phyloP scores from a whole-genome alignment of 257 asterid genomes.

The Anisodus acutangulus region DNA sequence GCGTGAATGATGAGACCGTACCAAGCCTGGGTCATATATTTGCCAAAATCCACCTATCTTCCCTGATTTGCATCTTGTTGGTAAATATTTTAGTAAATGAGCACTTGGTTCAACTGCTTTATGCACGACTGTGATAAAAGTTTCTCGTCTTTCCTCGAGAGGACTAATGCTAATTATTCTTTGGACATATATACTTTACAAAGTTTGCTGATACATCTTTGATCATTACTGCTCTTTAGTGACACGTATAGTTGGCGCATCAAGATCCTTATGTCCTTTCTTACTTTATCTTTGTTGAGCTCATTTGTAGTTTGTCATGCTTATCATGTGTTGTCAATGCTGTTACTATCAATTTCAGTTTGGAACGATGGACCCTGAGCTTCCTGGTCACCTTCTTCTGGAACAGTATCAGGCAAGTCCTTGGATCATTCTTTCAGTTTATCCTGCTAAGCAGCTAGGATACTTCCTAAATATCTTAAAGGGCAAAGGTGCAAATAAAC shows the following conservation, averaged over 20 bases:
- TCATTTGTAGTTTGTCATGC: not conserved
- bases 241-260: not conserved
- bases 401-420: conserved; percentile 89
- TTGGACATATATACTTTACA: too few species aligned
- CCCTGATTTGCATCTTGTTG: too few species aligned
- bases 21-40: too few species aligned
- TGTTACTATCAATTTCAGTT: conserved; percentile 52
- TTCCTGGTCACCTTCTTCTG: conserved; percentile 90
- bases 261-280: not conserved
- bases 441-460: conserved; percentile 7
- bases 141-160: too few species aligned
- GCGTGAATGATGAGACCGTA: too few species aligned
- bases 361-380: conserved; percentile 93
- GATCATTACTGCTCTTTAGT: not conserved
- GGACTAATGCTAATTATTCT: too few species aligned
- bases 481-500: too few species aligned
- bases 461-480: not conserved
- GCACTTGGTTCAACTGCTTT: too few species aligned
- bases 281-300: not conserved
- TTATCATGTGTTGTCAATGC: not conserved
- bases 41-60: too few species aligned
- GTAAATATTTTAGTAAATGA: too few species aligned
- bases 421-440: conserved; percentile 25
- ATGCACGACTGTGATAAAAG: too few species aligned
- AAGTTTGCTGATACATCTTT: too few species aligned